Evolutionary conservation across 306 rosid species (phyloP).

Genomic region (Corylus heterophylla): DNA sequence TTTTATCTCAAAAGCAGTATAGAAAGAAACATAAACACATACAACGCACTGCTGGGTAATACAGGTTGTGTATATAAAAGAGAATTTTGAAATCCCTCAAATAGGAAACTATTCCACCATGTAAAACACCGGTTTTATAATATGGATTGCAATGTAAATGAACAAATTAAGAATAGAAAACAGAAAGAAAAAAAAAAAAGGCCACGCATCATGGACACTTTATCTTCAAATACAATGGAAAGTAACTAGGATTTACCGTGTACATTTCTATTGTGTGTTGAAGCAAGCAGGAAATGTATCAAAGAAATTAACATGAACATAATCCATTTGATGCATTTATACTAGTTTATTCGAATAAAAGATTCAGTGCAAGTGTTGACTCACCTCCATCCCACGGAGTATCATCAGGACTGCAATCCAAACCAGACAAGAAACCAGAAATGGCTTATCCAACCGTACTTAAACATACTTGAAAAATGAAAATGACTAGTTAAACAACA

Average conservation of each 20-base stretch:
- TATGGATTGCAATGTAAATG: background rate
- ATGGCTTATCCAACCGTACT: conserved; percentile 50
- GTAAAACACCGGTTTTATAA: background rate
- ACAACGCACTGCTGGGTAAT: background rate
- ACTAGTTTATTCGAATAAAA: background rate
- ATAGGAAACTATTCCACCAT: background rate
- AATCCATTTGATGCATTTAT: conserved; percentile 1
- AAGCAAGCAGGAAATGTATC: background rate
- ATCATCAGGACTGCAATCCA: conserved; percentile 67
- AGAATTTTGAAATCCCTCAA: background rate
- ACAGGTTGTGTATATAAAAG: background rate
- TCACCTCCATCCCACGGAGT: conserved; percentile 75
- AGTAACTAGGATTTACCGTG: background rate
- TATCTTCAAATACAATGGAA: background rate
- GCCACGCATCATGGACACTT: background rate
- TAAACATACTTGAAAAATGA: conserved; percentile 30
- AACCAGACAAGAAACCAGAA: conserved; percentile 61
- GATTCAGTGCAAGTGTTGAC: conserved; percentile 22
- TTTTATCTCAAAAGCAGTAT: background rate
- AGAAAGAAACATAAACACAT: background rate
- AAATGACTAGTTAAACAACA: conserved; percentile 19
- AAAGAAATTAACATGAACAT: background rate
- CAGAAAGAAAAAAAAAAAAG: background rate
- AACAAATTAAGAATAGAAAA: background rate
- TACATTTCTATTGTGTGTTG: background rate